Conservation (phyloP, 129 eudicot species). For the Rutidosis leptorrhynchoides region DNA sequence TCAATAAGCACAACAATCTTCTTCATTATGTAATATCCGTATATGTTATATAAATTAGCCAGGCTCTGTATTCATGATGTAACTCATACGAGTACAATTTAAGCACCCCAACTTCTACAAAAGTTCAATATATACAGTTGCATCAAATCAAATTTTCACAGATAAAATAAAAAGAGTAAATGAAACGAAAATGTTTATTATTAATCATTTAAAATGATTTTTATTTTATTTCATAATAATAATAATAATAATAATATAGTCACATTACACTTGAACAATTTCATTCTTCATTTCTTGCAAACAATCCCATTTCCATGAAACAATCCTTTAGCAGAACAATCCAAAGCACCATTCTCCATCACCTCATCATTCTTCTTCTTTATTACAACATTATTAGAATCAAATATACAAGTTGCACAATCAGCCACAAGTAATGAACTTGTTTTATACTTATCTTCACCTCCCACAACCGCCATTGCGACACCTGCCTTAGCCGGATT, state of each 20-base stretch:
- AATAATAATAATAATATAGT: background rate
- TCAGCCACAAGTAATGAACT: slow-evolving; percentile 42
- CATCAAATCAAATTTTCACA: background rate
- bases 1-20: slow-evolving; percentile 26
- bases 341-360: slow-evolving; percentile 32
- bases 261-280: background rate
- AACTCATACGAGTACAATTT: background rate
- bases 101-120: background rate
- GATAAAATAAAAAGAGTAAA: too few relatives aligned
- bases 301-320: slow-evolving; percentile 52
- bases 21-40: background rate
- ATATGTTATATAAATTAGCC: background rate
- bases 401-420: slow-evolving; percentile 42
- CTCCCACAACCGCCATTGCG: slow-evolving; percentile 71
- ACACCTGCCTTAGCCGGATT: slow-evolving; percentile 56
- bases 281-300: slow-evolving; percentile 43
- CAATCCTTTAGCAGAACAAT: slow-evolving; percentile 40
- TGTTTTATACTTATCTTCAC: slow-evolving; percentile 55
- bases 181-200: background rate
- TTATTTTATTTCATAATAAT: background rate
- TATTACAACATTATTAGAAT: slow-evolving; percentile 17
- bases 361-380: slow-evolving; percentile 18
- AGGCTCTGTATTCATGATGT: background rate
- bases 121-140: background rate
- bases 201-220: background rate